Percentiles rank a stretch among this genome's conserved stretches.
phyloP scores from a whole-genome alignment of 225 moss, liverwort and hornwort genomes.

The Sphagnum tenellum region DNA sequence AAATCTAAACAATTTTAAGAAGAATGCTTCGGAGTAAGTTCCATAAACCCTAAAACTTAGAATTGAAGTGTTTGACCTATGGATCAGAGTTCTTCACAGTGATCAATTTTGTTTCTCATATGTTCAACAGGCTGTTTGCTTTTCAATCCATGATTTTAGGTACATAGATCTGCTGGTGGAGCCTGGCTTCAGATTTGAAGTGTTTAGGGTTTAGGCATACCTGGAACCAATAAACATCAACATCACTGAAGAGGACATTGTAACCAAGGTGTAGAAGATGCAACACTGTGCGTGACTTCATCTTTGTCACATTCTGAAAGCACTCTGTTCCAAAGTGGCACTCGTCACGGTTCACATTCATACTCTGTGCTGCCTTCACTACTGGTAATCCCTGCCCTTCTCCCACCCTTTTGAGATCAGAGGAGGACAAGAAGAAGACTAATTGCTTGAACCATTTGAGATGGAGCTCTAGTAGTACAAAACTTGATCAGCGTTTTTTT shows the following conservation, averaged over 20 bases:
- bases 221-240: constrained; percentile 96
- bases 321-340: constrained; percentile 93
- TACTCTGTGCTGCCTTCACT: constrained; percentile 41
- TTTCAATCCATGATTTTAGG: no score
- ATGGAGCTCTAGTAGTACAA: no score
- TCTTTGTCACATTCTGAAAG: constrained; percentile 85
- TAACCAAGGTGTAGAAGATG: constrained; percentile 76
- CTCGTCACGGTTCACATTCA: constrained; percentile 72
- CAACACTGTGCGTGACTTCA: constrained; percentile 85
- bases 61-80: no score
- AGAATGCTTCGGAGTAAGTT: no score
- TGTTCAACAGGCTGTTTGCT: no score
- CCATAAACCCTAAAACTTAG: no score
- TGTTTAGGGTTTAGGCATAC: constrained; percentile 2
- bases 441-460: no score
- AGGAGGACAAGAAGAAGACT: not conserved
- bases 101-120: no score
- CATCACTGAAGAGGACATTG: constrained; percentile 95
- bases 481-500: no score
- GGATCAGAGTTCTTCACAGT: no score
- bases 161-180: constrained; percentile 1
- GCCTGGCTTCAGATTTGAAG: not conserved
- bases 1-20: no score
- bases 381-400: constrained; percentile 83
- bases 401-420: constrained; percentile 14